Evolutionary conservation across 1,284 basidiomycete species (phyloP), one percentile per base, ranked within the genome.

Genomic region (Austroboletus sp.): DNA sequence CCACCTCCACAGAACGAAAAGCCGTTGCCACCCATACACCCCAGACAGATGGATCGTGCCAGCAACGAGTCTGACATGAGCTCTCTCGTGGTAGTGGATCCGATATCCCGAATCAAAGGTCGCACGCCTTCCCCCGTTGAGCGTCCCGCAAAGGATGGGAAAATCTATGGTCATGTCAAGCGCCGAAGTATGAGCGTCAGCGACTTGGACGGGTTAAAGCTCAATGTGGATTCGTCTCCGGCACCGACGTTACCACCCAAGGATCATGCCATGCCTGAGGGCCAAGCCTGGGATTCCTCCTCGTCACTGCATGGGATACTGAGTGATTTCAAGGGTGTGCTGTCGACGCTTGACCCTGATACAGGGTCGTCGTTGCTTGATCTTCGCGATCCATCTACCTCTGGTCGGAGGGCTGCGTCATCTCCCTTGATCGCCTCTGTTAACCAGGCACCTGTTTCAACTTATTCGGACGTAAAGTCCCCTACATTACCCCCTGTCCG

Each of bases 111-210:
- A 66, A 45, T 51, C 36, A 63, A 46, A 49, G 54, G 54, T 10
- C 53, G 50, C 26, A 56, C 51, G 1, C 57, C 60, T 6, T 62
- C 57, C 34, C 57, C 50, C 44, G 57, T 52, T 36, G 40, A 50
- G 44, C 52, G 63, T 26, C 40, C 57, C 6, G 57, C 57, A 13
- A 61, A 54, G 5, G 63, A 65, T 13, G 63, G 48, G 13, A 65
- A 49, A 46, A 45, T 52, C 6, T 26, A 34, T 3, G 52, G 61
- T 21, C 66, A 72, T 36, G 68, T 62, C 50, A 83, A 80, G 55
- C 75, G 83, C 55, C 70, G 86, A 52, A 88, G 85, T 60, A 79
- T 83, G 77, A 86, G 84, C 54, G 78, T 85, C 34, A 75, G 81
- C 42, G 80, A 85, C 56, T 71, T 74, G 8, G 85, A 86, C 45